These are phyloP conservation scores for Picochlorum sp. DNA, from an alignment of 139 green algal species.

Conservation along the genomic window DNA sequence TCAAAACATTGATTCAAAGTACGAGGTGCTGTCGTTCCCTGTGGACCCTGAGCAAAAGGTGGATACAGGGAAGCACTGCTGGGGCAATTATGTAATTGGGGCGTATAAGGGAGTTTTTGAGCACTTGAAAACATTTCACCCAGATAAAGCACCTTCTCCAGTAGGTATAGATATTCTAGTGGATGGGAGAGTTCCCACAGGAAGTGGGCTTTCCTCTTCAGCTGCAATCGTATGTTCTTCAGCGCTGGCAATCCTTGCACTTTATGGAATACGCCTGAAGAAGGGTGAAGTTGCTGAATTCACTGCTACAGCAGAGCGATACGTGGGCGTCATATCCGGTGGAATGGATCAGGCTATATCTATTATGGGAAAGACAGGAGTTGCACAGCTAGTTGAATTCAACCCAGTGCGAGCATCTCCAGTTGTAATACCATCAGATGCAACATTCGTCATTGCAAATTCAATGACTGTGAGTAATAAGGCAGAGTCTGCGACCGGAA, in stretches of 20 bases:
- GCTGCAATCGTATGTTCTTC: conserved; percentile 79
- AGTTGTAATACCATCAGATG: conserved; percentile 66
- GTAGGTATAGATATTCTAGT: conserved; percentile 72
- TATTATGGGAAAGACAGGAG: conserved; percentile 69
- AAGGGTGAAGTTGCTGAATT: conserved; percentile 73
- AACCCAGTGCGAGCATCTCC: conserved; percentile 61
- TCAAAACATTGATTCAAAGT: conserved; percentile 65
- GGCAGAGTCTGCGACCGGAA: conserved; percentile 60
- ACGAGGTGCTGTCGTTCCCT: conserved; percentile 56
- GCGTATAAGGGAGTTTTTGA: conserved; percentile 90
- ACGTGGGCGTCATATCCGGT: conserved; percentile 76
- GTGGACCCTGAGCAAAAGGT: conserved; percentile 72
- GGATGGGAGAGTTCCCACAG: conserved; percentile 73
- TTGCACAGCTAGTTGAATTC: conserved; percentile 71
- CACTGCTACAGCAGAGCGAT: conserved; percentile 54
- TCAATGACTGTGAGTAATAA: conserved; percentile 87
- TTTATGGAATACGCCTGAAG: conserved; percentile 19
- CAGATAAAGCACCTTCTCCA: conserved; percentile 10
- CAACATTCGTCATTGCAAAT: conserved; percentile 91
- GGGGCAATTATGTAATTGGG: conserved; percentile 89
- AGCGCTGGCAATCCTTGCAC: conserved; percentile 64
- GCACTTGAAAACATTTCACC: conserved; percentile 13
- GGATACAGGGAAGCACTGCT: conserved; percentile 66
- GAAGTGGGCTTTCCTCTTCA: conserved; percentile 76
- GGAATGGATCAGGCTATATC: conserved; percentile 98